A percentile compares a stretch with the other conserved stretches of the same genome.
phyloP scores from a whole-genome alignment of 169 alveolate species.

The Cyclospora cayetanensis region DNA sequence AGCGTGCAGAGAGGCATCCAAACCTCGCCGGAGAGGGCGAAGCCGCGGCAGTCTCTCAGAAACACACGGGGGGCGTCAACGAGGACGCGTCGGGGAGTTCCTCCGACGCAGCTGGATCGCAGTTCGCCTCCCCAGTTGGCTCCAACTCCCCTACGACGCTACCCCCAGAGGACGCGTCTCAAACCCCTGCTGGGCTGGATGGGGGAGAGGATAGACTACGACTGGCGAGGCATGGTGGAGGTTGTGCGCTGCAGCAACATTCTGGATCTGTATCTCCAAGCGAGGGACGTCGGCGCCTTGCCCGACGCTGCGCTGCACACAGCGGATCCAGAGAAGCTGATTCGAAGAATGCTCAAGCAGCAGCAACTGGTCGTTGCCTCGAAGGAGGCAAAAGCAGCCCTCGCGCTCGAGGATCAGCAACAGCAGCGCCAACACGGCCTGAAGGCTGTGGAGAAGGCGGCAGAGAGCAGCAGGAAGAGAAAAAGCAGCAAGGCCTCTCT shows the following conservation, averaged over 20 bases:
- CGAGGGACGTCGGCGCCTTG: neutral
- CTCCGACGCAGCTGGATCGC: neutral
- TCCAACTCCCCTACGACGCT: neutral
- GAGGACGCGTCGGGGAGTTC: neutral
- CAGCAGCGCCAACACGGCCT: neutral
- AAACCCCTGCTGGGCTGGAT: neutral
- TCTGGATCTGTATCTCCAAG: neutral
- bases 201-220: conserved; percentile 3
- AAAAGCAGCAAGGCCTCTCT: neutral
- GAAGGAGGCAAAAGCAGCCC: neutral
- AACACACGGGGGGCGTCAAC: neutral
- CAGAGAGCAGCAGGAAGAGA: neutral
- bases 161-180: conserved; percentile 2
- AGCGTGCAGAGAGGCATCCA: conserved; percentile 64
- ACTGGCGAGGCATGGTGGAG: conserved; percentile 9
- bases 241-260: conserved; percentile 13
- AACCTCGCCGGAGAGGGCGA: conserved; percentile 16
- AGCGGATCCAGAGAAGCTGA: neutral
- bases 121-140: neutral
- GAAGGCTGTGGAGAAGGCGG: neutral
- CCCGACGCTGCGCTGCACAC: neutral
- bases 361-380: neutral
- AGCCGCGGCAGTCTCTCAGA: neutral
- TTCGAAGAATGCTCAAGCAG: neutral
- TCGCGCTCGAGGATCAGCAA: neutral